Evolutionary conservation across 305 asterid genomes (phyloP), one percentile per base, ranked within the genome.

Genomic region (Withania somnifera): DNA sequence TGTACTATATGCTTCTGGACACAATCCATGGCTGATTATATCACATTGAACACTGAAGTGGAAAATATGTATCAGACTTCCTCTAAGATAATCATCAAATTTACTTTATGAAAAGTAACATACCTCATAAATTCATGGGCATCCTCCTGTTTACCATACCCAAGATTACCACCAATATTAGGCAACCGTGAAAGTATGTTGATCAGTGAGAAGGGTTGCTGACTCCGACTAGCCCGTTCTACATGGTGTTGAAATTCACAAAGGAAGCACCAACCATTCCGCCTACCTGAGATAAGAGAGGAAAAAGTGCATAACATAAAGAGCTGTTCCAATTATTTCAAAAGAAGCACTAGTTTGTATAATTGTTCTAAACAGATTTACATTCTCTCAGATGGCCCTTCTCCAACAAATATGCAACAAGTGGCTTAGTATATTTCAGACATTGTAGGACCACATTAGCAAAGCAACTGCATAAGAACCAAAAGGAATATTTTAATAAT

Each of bases 111-210:
- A n/a, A n/a, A n/a, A n/a, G n/a, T n/a, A 38, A 84, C 71, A 81
- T 38, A 93, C 99, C 99, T 95, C 98, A 95, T 95, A 84, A 95
- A 95, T 83, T 95, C 99, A 81, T 95, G 99, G 17, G 99, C 97
- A 86, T 95, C 99, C 92, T 95, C 99, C 90, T 95, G 99, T 57
- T 90, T 91, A 86, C 97, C 98, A 80, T 90, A 90, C 60, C 97
- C 96, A 85, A 95, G 97, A 87, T 92, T 94, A 85, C 97, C 97
- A 28, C 97, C 98, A 73, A 95, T 90, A 85, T 93, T 88, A 56
- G 97, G 97, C 88, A 95, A 85, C 80, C 93, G 88, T 26, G 99
- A 93, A 60, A 95, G 97, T 50, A 93, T 92, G 87, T 92, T 93
- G 76, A 89, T 84, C 14, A 98, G 98, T 86, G 98, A 95, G 90